Base-by-base conservation (phyloP, 495 filamentous ascomycete genomes). In the Aspergillus bertholletiae region DNA sequence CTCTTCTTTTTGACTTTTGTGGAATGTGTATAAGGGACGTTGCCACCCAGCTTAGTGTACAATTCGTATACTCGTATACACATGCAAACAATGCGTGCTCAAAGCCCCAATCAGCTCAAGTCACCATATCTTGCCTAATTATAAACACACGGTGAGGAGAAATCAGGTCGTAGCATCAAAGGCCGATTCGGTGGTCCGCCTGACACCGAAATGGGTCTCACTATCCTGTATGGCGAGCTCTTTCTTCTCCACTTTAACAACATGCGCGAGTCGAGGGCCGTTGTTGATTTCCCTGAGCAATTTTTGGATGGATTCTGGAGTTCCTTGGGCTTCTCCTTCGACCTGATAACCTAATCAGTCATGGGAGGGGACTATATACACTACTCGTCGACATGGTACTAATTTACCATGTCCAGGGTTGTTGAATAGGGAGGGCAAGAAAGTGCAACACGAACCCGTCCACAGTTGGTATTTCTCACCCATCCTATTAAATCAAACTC, bases 261-360 rank as follows among this genome's bases (percentile, higher is more conserved):
- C 91, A 21, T 84, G 75, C 13, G 90, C 83, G 15, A 78, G 53
- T 22, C 70, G 69, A 1, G 90, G 90, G 0, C 92, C 92, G 53
- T 80, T 83, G 62, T 92, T 77, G 46, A 97, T 76, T 56, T 89
- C 85, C 58, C 88, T 84, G 11, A 96, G 66, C 46, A 95, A 86
- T 22, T 82, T 78, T 49, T 86, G 70, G 39, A 97, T 61, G 5
- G 75, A 67, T 11, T 82, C 75, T 9, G 84, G 76, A 13, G 79
- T 70, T 28, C 92, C 92, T 62, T 97, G 92, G 2, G 86, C 90
- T 72, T 97, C 92, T 37, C 92, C 92, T 66, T 88, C 84, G n/a
- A 97, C 91, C 88, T 94, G 56, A 26, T 30, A 9, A 20, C 13
- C 51, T 7, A 21, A 46, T 39, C 18, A 57, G 57, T 34, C 18